A percentile compares a stretch with the other conserved stretches of the same genome.
Conservation (phyloP, 2,329 filamentous ascomycete genomes). For the Penicillium sp. region DNA sequence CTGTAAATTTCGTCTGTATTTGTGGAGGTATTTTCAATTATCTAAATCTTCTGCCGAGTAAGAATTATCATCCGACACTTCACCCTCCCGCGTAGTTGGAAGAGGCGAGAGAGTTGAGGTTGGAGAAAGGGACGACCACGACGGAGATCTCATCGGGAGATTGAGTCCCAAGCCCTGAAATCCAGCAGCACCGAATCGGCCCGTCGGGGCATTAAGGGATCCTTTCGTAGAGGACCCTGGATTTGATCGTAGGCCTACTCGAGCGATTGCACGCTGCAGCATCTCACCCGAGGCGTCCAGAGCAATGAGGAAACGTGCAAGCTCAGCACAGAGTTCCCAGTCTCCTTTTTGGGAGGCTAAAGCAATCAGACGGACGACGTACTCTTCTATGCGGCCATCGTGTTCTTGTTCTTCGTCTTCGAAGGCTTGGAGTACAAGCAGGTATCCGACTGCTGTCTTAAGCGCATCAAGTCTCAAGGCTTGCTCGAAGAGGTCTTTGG, state of each 20-base stretch:
- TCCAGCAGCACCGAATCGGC: conserved; percentile 26
- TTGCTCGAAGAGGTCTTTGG: conserved; percentile 90
- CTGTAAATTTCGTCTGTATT: too few relatives aligned
- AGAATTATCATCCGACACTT: conserved; percentile 16
- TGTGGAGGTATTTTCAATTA: conserved; percentile 1
- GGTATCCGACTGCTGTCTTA: conserved; percentile 93
- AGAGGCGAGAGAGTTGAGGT: conserved; percentile 29
- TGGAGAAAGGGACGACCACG: conserved; percentile 35
- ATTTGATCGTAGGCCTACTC: conserved; percentile 36
- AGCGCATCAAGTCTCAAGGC: conserved; percentile 80
- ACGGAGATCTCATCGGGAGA: conserved; percentile 31
- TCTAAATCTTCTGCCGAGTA: conserved; percentile 16
- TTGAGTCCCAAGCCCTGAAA: conserved; percentile 39
- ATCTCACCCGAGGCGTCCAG: conserved; percentile 85
- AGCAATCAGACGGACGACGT: conserved; percentile 74
- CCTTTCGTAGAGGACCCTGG: conserved; percentile 16
- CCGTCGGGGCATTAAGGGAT: conserved; percentile 12
- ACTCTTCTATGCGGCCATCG: conserved; percentile 55
- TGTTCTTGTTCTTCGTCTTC: conserved; percentile 53
- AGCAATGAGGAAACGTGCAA: conserved; percentile 91
- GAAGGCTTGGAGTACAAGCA: conserved; percentile 88
- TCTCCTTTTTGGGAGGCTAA: conserved; percentile 81
- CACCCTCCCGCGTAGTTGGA: conserved; percentile 13
- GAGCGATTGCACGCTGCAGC: conserved; percentile 52
- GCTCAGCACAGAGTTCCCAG: conserved; percentile 93